Evolutionary conservation across 2,329 filamentous ascomycete genomes (phyloP), one percentile per base, ranked within the genome.

Genomic region (Scedosporium dehoogii): DNA sequence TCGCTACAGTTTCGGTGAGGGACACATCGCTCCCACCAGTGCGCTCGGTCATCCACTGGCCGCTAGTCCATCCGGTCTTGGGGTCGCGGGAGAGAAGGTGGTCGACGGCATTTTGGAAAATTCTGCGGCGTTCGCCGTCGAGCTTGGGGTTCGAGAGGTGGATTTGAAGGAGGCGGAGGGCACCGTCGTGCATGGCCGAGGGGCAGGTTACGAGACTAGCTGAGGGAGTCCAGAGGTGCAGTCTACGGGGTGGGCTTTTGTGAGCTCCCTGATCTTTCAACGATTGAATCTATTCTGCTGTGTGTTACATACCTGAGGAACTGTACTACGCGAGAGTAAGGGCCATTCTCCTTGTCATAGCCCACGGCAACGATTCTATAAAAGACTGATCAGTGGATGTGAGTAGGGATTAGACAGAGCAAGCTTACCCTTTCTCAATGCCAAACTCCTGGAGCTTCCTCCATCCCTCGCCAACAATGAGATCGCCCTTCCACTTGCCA

Each of bases 31-130:
- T 88, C 0, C 87, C 88, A 1, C 87, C 87, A 0, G 80, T 78
- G 2, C 87, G 78, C 67, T 90, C 87, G 0, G 88, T 91, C 88
- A 91, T 90, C 88, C 88, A 91, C 70, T 91, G 88, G 0, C 87
- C 87, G 48, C 83, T 88, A 0, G 87, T 91, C 88, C 87, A 91
- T 0, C 83, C 53, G 4, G 9, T 18, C 23, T n/a, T n/a, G 14
- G 60, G 60, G 42, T 62, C 55, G n/a, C 42, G 38, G 14, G 60
- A 62, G 53, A 58, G 53, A 85, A 89, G 73, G 12, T 80, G 79
- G 5, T 73, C 68, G 65, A 79, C 84, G 3, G 81, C 82, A 48
- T 81, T 77, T 44, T 79, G 74, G 58, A 85, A 78, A 0, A 85
- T 79, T 18, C 67, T 66, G 6, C 73, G 73, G 64, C 76, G 70